phyloP scores from a whole-genome alignment of 495 filamentous ascomycete species.

The Penicillium alfredii region DNA sequence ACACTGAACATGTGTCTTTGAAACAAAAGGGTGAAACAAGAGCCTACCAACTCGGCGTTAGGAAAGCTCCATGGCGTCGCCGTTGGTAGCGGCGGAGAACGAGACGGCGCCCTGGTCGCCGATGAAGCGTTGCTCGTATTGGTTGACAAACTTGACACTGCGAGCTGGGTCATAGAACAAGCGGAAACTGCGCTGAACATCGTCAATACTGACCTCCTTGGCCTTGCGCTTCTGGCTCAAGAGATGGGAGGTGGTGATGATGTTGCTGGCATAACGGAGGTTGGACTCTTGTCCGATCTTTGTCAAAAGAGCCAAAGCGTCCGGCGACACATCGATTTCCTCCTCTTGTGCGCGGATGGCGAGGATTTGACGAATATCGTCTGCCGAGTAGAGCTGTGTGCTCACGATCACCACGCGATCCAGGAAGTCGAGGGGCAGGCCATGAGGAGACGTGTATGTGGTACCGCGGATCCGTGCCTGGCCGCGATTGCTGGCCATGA shows the following conservation, averaged over 20 bases:
- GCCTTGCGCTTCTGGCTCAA: constrained; percentile 73
- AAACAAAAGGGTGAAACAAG: constrained; percentile 3
- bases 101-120: constrained; percentile 75
- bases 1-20: too few species aligned
- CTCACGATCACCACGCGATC: constrained; percentile 95
- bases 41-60: constrained; percentile 27
- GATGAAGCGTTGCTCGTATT: constrained; percentile 91
- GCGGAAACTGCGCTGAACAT: constrained; percentile 87
- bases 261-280: constrained; percentile 86
- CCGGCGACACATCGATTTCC: constrained; percentile 82
- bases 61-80: constrained; percentile 80
- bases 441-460: constrained; percentile 84
- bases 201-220: constrained; percentile 73
- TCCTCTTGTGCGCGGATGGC: constrained; percentile 90
- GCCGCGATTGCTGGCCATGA: constrained; percentile 98
- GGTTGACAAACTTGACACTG: constrained; percentile 82
- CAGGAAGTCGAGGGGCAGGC: constrained; percentile 90
- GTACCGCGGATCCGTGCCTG: constrained; percentile 90
- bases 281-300: constrained; percentile 94
- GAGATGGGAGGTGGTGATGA: constrained; percentile 88
- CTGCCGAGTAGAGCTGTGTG: constrained; percentile 77
- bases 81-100: constrained; percentile 61
- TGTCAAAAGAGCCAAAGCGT: constrained; percentile 84
- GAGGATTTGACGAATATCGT: constrained; percentile 88
- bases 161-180: constrained; percentile 86